phyloP scores from a whole-genome alignment of 768 basidiomycete genomes.

The Pholiota microspora region DNA sequence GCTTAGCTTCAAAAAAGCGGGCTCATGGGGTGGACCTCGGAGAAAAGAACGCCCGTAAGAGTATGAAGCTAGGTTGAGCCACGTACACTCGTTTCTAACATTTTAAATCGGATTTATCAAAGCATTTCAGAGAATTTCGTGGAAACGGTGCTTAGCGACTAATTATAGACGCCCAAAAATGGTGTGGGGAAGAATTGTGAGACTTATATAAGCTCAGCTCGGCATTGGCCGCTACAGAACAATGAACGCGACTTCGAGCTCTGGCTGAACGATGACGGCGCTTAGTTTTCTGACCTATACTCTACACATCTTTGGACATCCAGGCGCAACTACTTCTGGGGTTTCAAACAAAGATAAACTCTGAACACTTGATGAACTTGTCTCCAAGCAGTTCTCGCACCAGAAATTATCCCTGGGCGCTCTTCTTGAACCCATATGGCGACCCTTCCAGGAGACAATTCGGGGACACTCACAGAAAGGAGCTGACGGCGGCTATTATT shows the following conservation, averaged over 20 bases:
- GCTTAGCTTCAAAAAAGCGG: background rate
- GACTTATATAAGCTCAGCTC: too few relatives aligned
- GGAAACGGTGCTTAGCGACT: background rate
- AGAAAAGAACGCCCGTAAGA: background rate
- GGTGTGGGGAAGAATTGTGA: background rate
- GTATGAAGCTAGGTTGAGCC: background rate
- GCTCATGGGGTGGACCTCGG: background rate
- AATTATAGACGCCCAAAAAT: background rate
- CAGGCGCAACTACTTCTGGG: too few relatives aligned
- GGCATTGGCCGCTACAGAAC: too few relatives aligned
- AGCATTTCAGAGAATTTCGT: background rate
- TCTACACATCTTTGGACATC: too few relatives aligned
- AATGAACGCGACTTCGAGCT: too few relatives aligned
- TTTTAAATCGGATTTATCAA: background rate
- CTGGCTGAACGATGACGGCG: too few relatives aligned
- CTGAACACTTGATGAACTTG: too few relatives aligned
- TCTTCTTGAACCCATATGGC: background rate
- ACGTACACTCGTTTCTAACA: background rate
- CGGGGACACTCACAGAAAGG: constrained; percentile 5
- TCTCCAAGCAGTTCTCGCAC: too few relatives aligned
- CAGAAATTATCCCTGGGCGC: too few relatives aligned
- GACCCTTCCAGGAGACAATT: background rate
- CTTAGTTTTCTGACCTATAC: too few relatives aligned
- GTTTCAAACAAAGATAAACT: too few relatives aligned
- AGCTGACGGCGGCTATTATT: constrained; percentile 18